Evolutionary conservation across 2,329 filamentous ascomycete genomes (phyloP), one percentile per base, ranked within the genome.

Genomic region (Colletotrichum sansevieriae): DNA sequence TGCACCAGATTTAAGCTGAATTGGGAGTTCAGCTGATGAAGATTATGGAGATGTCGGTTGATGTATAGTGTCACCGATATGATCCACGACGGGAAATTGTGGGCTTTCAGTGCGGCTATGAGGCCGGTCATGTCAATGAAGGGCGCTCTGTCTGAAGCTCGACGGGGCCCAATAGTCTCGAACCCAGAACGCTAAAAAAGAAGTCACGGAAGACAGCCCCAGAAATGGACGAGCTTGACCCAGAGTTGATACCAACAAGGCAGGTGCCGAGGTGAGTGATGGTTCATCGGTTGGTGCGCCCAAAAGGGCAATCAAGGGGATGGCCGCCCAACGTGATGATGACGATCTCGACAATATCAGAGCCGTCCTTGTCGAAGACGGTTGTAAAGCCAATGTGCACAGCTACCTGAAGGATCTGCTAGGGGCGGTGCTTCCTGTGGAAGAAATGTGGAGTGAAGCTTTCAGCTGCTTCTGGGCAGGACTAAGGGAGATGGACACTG

Each of bases 61-160:
- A 51, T 25, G 13, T n/a, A 25, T 12, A 9, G 44, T 4, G 44
- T 44, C 56, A 59, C n/a, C 56, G 41, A 37, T 2, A 58, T 2
- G 43, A 35, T 5, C 7, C 18, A 18, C 18, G 6, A 18, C 22
- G 9, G 56, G 25, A 39, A 54, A 15, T 5, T 52, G 52, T 41
- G 35, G 33, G 52, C 35, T 39, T 12, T n/a, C 18, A 11, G 33
- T 39, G 37, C 18, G 2, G 51, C 51, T 4, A 13, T 20, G 51
- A 7, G 15, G 55, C 7, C 13, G 47, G 22, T 13, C 25, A 57
- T 67, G 64, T 63, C 64, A 44, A 63, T 39, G 1, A 63, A 67
- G 64, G 64, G 64, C 64, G 64, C 37, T n/a, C 41, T 35, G 7
- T 25, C 29, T 10, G 29, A 37, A 47, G 37, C 20, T 25, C 41